These are phyloP conservation scores for Cercospora sp. DNA, from an alignment of 2,329 filamentous ascomycete species.

Conservation along the genomic window DNA sequence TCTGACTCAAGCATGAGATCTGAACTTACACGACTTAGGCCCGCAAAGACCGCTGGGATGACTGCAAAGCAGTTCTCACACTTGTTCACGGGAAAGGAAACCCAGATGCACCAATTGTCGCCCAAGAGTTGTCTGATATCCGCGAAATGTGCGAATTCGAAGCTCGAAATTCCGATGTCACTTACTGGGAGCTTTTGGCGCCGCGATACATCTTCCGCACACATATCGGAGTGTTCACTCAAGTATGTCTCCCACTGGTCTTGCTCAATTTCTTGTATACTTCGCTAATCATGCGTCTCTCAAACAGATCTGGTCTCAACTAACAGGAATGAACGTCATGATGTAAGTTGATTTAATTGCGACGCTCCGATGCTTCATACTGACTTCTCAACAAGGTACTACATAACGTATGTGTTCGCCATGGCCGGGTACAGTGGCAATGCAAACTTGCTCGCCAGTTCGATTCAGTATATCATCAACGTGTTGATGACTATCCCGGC, in stretches of 20 bases:
- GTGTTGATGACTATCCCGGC: constrained; percentile 74
- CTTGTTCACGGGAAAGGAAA: constrained; percentile 60
- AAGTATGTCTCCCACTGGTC: constrained; percentile 75
- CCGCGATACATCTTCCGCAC: constrained; percentile 73
- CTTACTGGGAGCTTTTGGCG: constrained; percentile 69
- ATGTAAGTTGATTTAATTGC: constrained; percentile 6
- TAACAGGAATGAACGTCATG: constrained; percentile 13
- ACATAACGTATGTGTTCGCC: constrained; percentile 61
- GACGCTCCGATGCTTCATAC: not conserved
- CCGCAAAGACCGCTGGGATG: constrained; percentile 55
- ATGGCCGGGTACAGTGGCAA: constrained; percentile 64
- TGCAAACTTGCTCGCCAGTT: constrained; percentile 63
- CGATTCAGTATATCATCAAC: constrained; percentile 75
- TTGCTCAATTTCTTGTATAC: not conserved
- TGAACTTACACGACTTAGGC: not conserved
- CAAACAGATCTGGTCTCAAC: not conserved
- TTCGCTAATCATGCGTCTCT: constrained; percentile 52
- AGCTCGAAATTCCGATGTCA: constrained; percentile 66
- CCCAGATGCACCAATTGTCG: constrained; percentile 55
- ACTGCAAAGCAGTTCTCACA: constrained; percentile 61
- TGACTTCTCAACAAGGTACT: constrained; percentile 4
- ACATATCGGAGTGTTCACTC: constrained; percentile 68
- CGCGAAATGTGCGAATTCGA: constrained; percentile 69
- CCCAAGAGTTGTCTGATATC: constrained; percentile 66
- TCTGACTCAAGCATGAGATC: too few relatives aligned